These are phyloP conservation scores for Phaeosphaeria sp. DNA, from an alignment of 2,329 filamentous ascomycete genomes.

Conservation along the genomic window DNA sequence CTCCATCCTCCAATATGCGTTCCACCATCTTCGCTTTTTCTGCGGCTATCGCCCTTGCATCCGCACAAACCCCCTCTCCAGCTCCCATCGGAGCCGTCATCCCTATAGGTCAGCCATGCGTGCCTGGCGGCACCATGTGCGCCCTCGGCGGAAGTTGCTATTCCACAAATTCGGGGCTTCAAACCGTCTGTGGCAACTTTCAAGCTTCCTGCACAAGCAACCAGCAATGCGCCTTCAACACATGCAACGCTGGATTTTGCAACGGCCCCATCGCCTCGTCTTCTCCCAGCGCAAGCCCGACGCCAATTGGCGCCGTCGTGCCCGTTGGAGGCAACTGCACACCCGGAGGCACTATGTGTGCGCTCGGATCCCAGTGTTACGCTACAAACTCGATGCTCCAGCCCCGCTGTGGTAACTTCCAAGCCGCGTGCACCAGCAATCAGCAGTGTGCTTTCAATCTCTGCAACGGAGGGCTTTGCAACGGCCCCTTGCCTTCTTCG, in stretches of 20 bases:
- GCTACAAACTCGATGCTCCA: constrained; percentile 19
- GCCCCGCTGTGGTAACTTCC: constrained; percentile 23
- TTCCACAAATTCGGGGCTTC: constrained; percentile 18
- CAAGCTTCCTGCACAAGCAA: constrained; percentile 24
- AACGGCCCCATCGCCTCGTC: constrained; percentile 17
- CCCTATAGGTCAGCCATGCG: constrained; percentile 18
- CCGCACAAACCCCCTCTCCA: constrained; percentile 10
- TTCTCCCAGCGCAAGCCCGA: constrained; percentile 16
- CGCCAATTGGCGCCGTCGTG: constrained; percentile 19
- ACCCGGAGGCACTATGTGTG: constrained; percentile 18
- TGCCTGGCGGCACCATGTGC: constrained; percentile 16
- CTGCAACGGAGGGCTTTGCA: constrained; percentile 24
- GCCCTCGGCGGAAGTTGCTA: constrained; percentile 24
- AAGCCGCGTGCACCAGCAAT: constrained; percentile 18
- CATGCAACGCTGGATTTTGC: constrained; percentile 23
- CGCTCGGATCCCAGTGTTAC: constrained; percentile 17
- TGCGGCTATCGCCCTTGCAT: constrained; percentile 13
- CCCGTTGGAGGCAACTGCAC: background rate
- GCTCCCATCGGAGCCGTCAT: constrained; percentile 11
- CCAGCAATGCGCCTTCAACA: constrained; percentile 28
- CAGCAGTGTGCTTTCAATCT: constrained; percentile 23
- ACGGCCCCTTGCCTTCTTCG: constrained; percentile 10
- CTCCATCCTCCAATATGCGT: constrained; percentile 16
- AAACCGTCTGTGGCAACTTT: constrained; percentile 24
- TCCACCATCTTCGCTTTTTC: constrained; percentile 21